phyloP scores from a whole-genome alignment of 495 filamentous ascomycete species.

The Hypoxylon perforatum region DNA sequence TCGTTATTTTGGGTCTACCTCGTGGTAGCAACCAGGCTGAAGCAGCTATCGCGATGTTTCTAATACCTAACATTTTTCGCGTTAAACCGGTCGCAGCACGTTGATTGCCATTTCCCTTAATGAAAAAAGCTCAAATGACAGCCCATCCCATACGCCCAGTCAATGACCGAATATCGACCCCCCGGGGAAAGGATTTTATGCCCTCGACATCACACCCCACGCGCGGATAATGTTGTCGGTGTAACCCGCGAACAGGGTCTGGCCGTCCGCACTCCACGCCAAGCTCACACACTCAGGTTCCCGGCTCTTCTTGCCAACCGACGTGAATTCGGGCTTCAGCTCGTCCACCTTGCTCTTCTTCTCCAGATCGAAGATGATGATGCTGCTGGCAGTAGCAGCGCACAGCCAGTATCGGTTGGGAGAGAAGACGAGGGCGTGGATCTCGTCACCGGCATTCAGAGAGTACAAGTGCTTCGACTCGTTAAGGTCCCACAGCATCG shows the following conservation, averaged over 20 bases:
- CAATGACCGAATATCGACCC: conserved; percentile 45
- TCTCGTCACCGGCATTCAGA: conserved; percentile 98
- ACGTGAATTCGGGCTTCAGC: conserved; percentile 97
- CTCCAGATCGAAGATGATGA: conserved; percentile 99
- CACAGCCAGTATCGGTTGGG: conserved; percentile 99
- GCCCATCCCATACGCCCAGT: conserved; percentile 51
- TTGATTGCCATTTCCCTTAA: conserved; percentile 48
- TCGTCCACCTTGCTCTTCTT: conserved; percentile 99
- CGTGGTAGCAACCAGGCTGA: conserved; percentile 42
- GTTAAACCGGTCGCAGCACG: conserved; percentile 37
- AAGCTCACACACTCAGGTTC: conserved; percentile 98
- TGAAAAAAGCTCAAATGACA: conserved; percentile 51
- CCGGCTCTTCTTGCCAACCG: conserved; percentile 97
- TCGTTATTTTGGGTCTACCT: conserved; percentile 50
- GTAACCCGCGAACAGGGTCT: conserved; percentile 99
- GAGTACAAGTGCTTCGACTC: conserved; percentile 99
- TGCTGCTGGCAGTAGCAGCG: conserved; percentile 93
- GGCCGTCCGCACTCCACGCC: conserved; percentile 97
- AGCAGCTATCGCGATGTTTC: conserved; percentile 42
- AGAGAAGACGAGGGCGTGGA: conserved; percentile 99
- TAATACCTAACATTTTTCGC: conserved; percentile 31
- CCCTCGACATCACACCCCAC: conserved; percentile 93
- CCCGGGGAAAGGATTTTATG: conserved; percentile 55
- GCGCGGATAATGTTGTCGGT: conserved; percentile 99
- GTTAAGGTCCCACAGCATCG: conserved; percentile 99